Evolutionary conservation across 1,284 basidiomycete genomes (phyloP).

Genomic region (Cryptococcus wingfieldii): DNA sequence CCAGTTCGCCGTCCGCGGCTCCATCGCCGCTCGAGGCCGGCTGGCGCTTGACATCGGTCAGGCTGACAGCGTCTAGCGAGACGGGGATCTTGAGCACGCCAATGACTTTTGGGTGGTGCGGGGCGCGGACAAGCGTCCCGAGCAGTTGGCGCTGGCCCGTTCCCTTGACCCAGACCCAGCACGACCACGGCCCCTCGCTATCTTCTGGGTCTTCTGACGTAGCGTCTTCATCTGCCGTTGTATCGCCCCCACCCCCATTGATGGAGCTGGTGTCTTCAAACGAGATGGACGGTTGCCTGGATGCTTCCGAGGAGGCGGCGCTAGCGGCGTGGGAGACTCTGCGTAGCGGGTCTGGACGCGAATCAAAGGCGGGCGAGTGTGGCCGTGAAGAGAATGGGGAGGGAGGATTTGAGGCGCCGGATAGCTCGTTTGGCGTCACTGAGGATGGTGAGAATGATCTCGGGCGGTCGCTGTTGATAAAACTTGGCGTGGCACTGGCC

Average conservation of each 20-base stretch:
- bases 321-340: slow-evolving; percentile 13
- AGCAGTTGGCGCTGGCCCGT: slow-evolving; percentile 41
- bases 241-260: slow-evolving; percentile 4
- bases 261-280: slow-evolving; percentile 6
- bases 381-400: slow-evolving; percentile 8
- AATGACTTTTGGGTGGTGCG: slow-evolving; percentile 93
- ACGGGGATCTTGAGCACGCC: slow-evolving; percentile 84
- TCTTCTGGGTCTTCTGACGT: slow-evolving; percentile 68
- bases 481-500: background rate
- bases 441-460: background rate
- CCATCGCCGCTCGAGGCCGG: background rate
- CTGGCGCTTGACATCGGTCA: background rate
- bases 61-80: slow-evolving; percentile 60
- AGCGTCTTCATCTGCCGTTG: slow-evolving; percentile 3
- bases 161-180: slow-evolving; percentile 52
- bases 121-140: slow-evolving; percentile 81
- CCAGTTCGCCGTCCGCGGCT: background rate
- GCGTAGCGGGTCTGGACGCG: slow-evolving; percentile 23
- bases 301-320: background rate
- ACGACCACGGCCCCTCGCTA: slow-evolving; percentile 91
- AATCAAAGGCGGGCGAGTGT: slow-evolving; percentile 14
- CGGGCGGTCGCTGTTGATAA: background rate
- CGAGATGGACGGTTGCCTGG: slow-evolving; percentile 2
- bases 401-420: background rate
- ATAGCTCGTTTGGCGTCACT: background rate